Percentiles rank a stretch among this genome's conserved stretches.
Evolutionary conservation across 352 stramenopile species (phyloP).

Genomic region (Phytophthora citricola): DNA sequence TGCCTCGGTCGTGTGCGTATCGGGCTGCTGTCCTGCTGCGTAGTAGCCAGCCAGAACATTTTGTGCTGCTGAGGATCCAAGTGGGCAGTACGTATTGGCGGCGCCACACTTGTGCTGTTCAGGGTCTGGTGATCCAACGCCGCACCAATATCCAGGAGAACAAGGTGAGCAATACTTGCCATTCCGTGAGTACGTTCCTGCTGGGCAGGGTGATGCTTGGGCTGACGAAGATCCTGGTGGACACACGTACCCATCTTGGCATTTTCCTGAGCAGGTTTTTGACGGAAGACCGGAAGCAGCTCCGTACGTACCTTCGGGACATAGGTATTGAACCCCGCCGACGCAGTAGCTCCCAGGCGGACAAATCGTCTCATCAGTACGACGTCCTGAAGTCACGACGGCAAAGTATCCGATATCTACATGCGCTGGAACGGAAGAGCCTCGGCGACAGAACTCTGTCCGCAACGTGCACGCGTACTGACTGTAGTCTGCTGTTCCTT

Average conservation of each 20-base stretch:
- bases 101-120: constrained; percentile 61
- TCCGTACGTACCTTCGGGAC: constrained; percentile 62
- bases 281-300: constrained; percentile 50
- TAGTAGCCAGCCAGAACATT: constrained; percentile 50
- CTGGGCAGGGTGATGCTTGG: constrained; percentile 55
- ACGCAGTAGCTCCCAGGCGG: constrained; percentile 68
- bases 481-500: constrained; percentile 49
- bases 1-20: constrained; percentile 50
- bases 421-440: constrained; percentile 42
- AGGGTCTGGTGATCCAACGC: constrained; percentile 43
- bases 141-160: constrained; percentile 67
- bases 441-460: constrained; percentile 54
- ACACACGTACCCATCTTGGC: constrained; percentile 65
- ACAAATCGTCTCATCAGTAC: constrained; percentile 61
- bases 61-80: constrained; percentile 46
- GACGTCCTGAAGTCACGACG: constrained; percentile 38
- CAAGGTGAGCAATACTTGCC: constrained; percentile 61
- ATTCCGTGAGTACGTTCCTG: constrained; percentile 65
- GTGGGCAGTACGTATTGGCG: constrained; percentile 56
- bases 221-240: constrained; percentile 45
- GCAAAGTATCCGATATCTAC: constrained; percentile 63
- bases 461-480: constrained; percentile 44
- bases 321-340: constrained; percentile 55
- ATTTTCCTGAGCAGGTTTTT: constrained; percentile 54
- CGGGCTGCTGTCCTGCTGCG: constrained; percentile 41